Base-by-base conservation (phyloP, 2,329 filamentous ascomycete genomes). In the Fusarium devonianum region DNA sequence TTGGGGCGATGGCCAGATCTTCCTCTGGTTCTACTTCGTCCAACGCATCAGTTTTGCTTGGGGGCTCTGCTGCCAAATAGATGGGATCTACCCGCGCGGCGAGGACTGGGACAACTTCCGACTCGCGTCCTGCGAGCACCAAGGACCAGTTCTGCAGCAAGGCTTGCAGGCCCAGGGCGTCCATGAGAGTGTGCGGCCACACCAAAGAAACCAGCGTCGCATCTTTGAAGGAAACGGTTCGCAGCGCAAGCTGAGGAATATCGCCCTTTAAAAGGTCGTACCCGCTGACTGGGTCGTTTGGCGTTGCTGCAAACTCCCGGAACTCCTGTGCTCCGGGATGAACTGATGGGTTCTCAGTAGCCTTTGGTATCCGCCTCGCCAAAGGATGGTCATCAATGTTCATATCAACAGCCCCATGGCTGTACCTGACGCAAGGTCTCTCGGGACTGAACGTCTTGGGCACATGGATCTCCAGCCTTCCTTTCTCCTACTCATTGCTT, bases 171-270 rank as follows among this genome's bases (percentile, higher is more conserved):
- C 45, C 45, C 2, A 10, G 14, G 1, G 25, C 13, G 12, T 44
- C 45, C 13, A 29, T 44, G 3, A 41, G 33, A 13, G 22, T 19
- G 6, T 83, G 81, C 2, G 75, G 73, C 66, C 72, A 80, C 2
- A 67, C 66, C 1, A 83, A 53, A 0, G 71, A 69, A 2, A 83
- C 67, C 0, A 83, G 60, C 0, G 80, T 83, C 0, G 76, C 75
- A 46, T 84, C 75, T 3, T 57, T 61, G 58, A 83, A 83, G 0
- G 73, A 72, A 4, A 74, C 72, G 30, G 82, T 67, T 51, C 79
- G 76, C 4, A 83, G 64, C 4, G 71, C 71, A 4, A 83, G 60
- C 57, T 77, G 75, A 1, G 79, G 78, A 13, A 58, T 64, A 58
- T 81, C 78, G 4, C 61, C 52, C 32, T 64, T 59, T 10, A 78